These are phyloP conservation scores for Termitomyces heimii DNA, from an alignment of 768 basidiomycete genomes.

Conservation along the genomic window DNA sequence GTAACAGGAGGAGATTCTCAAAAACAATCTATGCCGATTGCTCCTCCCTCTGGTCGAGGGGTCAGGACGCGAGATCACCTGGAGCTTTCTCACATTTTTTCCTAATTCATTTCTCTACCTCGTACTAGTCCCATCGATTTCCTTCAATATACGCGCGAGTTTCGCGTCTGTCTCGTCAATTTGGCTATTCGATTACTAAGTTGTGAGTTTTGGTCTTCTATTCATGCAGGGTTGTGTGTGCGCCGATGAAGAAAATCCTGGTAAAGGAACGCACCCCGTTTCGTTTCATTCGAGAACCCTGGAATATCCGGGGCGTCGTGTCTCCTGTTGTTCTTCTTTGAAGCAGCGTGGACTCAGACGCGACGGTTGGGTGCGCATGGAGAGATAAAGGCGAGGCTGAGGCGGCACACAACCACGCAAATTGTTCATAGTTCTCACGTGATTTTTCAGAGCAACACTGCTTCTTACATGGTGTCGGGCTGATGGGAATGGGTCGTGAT, in stretches of 20 bases:
- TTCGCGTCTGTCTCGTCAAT: background rate
- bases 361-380: conserved; percentile 62
- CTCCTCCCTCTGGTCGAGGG: conserved; percentile 87
- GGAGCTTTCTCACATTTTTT: conserved; percentile 63
- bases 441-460: background rate
- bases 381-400: conserved; percentile 91
- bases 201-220: conserved; percentile 17
- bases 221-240: conserved; percentile 14
- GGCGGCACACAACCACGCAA: conserved; percentile 20
- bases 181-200: background rate
- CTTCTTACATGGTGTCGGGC: background rate
- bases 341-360: conserved; percentile 18
- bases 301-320: conserved; percentile 21
- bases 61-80: conserved; percentile 92
- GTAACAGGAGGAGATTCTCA: conserved; percentile 43
- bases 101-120: conserved; percentile 12
- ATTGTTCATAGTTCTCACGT: background rate
- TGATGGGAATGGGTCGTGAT: background rate
- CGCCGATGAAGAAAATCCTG: conserved; percentile 79
- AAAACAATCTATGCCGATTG: conserved; percentile 94
- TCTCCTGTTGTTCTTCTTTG: conserved; percentile 14
- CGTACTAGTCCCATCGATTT: conserved; percentile 7
- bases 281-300: conserved; percentile 28
- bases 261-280: conserved; percentile 81
- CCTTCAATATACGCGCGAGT: conserved; percentile 8